Evolutionary conservation across 257 asterid genomes (phyloP).

Genomic region (Paulownia fortunei): DNA sequence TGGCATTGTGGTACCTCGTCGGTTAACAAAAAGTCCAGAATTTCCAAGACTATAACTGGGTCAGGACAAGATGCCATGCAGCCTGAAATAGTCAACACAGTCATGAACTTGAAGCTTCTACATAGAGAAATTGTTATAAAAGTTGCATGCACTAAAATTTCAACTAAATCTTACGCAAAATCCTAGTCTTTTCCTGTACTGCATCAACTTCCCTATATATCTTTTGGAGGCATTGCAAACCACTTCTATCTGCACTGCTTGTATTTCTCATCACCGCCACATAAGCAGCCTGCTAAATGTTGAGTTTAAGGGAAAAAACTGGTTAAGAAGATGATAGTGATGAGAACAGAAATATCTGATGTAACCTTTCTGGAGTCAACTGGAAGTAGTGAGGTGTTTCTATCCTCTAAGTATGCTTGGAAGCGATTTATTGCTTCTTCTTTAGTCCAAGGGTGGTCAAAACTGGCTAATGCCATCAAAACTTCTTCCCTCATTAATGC

Average conservation of each 20-base stretch:
- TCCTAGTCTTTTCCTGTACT: conserved; percentile 42
- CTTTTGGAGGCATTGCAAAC: conserved; percentile 34
- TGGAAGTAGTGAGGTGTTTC: conserved; percentile 41
- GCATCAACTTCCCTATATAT: conserved; percentile 42
- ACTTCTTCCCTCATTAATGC: conserved; percentile 46
- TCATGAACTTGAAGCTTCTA: neutral
- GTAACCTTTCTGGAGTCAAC: conserved; percentile 48
- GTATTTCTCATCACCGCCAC: conserved; percentile 42
- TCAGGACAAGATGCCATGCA: conserved; percentile 45
- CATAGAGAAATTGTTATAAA: neutral
- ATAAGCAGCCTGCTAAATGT: conserved; percentile 43
- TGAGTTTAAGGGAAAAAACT: neutral
- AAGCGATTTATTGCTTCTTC: conserved; percentile 49
- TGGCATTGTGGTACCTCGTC: conserved; percentile 40
- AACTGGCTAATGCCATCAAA: conserved; percentile 38
- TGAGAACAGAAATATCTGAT: neutral
- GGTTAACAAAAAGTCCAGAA: conserved; percentile 38
- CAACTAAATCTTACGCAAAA: conserved; percentile 39
- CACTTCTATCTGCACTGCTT: conserved; percentile 29
- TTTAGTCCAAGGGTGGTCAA: conserved; percentile 44
- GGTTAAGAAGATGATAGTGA: neutral
- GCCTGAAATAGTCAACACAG: conserved; percentile 28
- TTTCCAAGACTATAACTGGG: conserved; percentile 37
- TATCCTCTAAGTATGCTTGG: conserved; percentile 39
- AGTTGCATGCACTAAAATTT: neutral